These are phyloP conservation scores for Cyberlindnera xishuangbannaensis DNA, from an alignment of 805 yeast species.

Conservation along the genomic window DNA sequence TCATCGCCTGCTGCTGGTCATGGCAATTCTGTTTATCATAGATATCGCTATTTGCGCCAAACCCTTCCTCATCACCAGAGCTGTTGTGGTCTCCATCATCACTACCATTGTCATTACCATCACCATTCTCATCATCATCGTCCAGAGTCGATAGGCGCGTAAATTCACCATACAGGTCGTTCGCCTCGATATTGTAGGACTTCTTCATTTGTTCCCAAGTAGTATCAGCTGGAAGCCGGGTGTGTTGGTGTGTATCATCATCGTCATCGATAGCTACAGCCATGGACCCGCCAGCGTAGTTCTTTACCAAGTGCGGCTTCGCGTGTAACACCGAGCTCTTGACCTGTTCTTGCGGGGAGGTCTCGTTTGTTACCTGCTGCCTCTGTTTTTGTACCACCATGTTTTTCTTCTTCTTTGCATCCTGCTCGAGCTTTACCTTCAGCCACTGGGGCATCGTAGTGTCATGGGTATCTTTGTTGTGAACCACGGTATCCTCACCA, in stretches of 20 bases:
- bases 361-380: too few relatives aligned
- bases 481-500: conserved; percentile 17
- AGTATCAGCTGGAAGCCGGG: conserved; percentile 4
- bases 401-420: conserved; percentile 4
- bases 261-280: not conserved
- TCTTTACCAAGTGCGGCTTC: conserved; percentile 9
- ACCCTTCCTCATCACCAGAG: too few relatives aligned
- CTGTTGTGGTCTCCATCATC: conserved; percentile 1
- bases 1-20: too few relatives aligned
- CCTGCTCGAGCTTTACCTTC: conserved; percentile 11
- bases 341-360: too few relatives aligned
- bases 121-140: conserved; percentile 1
- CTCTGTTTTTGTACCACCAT: not conserved
- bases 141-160: conserved; percentile 1
- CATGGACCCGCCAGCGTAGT: conserved; percentile 1
- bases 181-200: conserved; percentile 12
- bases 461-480: conserved; percentile 12
- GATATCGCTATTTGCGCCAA: too few relatives aligned
- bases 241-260: conserved; percentile 3
- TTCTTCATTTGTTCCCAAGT: conserved; percentile 24
- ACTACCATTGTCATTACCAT: conserved; percentile 2
- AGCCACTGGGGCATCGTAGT: conserved; percentile 21
- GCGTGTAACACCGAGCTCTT: not conserved
- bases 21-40: too few relatives aligned
- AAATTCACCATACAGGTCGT: conserved; percentile 7